Evolutionary conservation across 202 grass and related monocot species (phyloP).

Genomic region (Carex sylvatica): DNA sequence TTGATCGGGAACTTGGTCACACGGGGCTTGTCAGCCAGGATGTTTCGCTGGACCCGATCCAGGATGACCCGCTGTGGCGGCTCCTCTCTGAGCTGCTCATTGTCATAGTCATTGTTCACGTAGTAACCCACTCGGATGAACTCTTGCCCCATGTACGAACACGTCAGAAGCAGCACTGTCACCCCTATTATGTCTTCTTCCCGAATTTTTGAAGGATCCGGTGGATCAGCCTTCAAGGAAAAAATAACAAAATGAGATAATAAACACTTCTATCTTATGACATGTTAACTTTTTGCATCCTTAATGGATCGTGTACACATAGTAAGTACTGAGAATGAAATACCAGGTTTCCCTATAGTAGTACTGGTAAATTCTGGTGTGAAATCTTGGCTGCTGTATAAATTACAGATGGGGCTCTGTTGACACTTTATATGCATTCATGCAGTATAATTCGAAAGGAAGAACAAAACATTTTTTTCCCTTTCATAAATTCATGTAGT

Average conservation of each 20-base stretch:
- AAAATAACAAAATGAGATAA: not conserved
- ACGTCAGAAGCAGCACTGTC: conserved; percentile 87
- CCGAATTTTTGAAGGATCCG: conserved; percentile 86
- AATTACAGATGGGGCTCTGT: not conserved
- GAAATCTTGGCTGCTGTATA: not conserved
- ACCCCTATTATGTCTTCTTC: conserved; percentile 98
- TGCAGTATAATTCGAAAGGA: not conserved
- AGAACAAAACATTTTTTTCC: not conserved
- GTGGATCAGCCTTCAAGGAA: conserved; percentile 82
- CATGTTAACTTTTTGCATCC: not conserved
- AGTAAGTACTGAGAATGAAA: not conserved
- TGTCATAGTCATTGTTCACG: conserved; percentile 93
- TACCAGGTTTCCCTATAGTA: not conserved
- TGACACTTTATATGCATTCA: not conserved
- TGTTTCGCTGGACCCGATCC: conserved; percentile 89
- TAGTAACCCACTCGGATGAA: conserved; percentile 99
- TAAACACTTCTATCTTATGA: not conserved
- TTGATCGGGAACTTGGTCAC: conserved; percentile 99
- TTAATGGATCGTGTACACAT: not conserved
- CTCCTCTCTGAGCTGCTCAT: conserved; percentile 92
- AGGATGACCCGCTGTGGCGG: conserved; percentile 72
- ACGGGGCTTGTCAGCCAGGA: conserved; percentile 88
- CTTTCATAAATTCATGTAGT: not conserved
- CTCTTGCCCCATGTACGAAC: conserved; percentile 93
- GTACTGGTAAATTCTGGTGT: conserved; percentile 1